Evolutionary conservation across 202 grass and related monocot species (phyloP).

Genomic region (Brachypodium distachyon): DNA sequence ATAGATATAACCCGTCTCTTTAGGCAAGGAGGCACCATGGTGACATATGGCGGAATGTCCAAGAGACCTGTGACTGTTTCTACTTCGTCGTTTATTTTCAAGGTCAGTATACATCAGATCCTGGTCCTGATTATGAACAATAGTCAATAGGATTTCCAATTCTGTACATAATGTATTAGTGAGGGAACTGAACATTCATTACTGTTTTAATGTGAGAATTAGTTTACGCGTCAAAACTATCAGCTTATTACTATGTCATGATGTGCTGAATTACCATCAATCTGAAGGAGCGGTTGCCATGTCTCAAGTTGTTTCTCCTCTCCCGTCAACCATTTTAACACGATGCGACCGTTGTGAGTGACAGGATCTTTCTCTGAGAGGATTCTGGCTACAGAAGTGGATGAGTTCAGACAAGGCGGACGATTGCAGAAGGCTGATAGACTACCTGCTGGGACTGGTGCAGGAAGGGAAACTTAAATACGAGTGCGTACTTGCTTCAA

Average conservation of each 20-base stretch:
- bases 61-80: conserved; percentile 76
- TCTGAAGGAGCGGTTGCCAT: neutral
- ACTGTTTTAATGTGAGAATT: neutral
- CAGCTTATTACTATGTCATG: neutral
- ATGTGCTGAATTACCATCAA: neutral
- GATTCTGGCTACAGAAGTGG: conserved; percentile 93
- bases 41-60: conserved; percentile 98
- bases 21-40: conserved; percentile 89
- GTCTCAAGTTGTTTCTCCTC: neutral
- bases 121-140: neutral
- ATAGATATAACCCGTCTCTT: neutral
- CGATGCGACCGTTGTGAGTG: neutral
- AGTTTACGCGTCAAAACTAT: neutral
- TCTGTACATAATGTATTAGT: neutral
- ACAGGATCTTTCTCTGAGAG: conserved; percentile 73
- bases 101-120: conserved; percentile 46
- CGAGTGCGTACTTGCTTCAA: conserved; percentile 40
- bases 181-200: neutral
- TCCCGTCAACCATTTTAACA: neutral
- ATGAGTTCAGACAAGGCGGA: conserved; percentile 66
- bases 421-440: conserved; percentile 66
- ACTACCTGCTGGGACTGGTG: conserved; percentile 63
- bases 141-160: no score
- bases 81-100: conserved; percentile 94
- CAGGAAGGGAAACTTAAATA: conserved; percentile 72